Percentiles rank a stretch among this genome's conserved stretches.
These are phyloP conservation scores for Penicillium ucsense DNA, from an alignment of 495 filamentous ascomycete genomes.

Conservation along the genomic window DNA sequence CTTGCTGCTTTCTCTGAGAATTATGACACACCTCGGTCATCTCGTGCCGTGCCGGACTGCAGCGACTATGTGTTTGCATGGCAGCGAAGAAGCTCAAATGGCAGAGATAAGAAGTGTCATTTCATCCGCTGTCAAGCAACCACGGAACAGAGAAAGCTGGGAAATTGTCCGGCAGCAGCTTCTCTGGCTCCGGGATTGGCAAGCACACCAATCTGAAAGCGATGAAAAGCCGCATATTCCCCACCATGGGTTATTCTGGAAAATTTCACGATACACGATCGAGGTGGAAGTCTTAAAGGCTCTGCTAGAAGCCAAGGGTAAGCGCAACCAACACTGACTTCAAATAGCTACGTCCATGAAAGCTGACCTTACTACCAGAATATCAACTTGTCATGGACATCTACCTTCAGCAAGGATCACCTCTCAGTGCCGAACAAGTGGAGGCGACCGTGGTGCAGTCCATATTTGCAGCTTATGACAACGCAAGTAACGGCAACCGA, in stretches of 20 bases:
- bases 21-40: slow-evolving; percentile 52
- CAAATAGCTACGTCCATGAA: no score
- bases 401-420: slow-evolving; percentile 45
- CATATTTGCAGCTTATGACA: slow-evolving; percentile 71
- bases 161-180: slow-evolving; percentile 52
- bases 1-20: slow-evolving; percentile 56
- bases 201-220: slow-evolving; percentile 32
- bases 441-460: slow-evolving; percentile 57
- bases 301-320: slow-evolving; percentile 60
- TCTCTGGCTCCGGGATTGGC: slow-evolving; percentile 79
- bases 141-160: slow-evolving; percentile 61
- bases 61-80: slow-evolving; percentile 33
- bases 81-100: slow-evolving; percentile 53
- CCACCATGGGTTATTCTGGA: slow-evolving; percentile 60
- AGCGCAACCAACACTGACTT: slow-evolving; percentile 5
- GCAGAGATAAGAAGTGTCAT: slow-evolving; percentile 54
- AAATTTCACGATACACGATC: slow-evolving; percentile 50
- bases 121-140: slow-evolving; percentile 37
- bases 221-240: slow-evolving; percentile 12
- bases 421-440: slow-evolving; percentile 43
- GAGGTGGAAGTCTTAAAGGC: slow-evolving; percentile 70
- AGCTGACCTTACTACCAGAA: slow-evolving; percentile 29
- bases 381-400: slow-evolving; percentile 59
- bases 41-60: slow-evolving; percentile 47
- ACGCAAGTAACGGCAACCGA: slow-evolving; percentile 81